phyloP scores from a whole-genome alignment of 2,329 filamentous ascomycete species.

The Hymenoscyphus scutula region DNA sequence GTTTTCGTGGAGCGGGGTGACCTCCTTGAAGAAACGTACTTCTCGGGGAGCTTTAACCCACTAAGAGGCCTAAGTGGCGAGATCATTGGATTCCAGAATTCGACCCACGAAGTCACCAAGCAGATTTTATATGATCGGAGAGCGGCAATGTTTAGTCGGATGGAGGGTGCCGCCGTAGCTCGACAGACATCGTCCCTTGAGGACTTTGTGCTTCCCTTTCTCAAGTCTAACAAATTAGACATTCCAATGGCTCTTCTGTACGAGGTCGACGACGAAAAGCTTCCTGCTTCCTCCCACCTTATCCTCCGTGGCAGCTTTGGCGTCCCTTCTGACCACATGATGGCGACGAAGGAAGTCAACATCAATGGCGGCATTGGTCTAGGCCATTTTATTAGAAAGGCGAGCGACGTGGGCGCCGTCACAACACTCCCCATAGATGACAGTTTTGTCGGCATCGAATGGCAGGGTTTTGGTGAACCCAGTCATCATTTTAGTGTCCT shows the following conservation, averaged over 20 bases:
- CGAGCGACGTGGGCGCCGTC: constrained; percentile 17
- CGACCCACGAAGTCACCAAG: constrained; percentile 28
- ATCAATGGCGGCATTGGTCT: constrained; percentile 25
- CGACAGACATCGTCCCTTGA: constrained; percentile 15
- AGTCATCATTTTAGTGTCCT: constrained; percentile 28
- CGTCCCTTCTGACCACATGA: constrained; percentile 24
- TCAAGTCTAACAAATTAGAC: constrained; percentile 28
- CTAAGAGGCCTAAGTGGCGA: constrained; percentile 25
- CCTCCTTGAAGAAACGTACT: constrained; percentile 31
- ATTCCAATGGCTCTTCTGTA: constrained; percentile 33
- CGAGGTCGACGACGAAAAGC: constrained; percentile 27
- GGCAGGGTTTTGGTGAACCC: constrained; percentile 28
- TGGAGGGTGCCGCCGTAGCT: constrained; percentile 20
- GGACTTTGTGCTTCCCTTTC: constrained; percentile 23
- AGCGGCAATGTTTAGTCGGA: constrained; percentile 24
- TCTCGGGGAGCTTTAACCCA: constrained; percentile 32
- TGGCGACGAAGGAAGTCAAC: constrained; percentile 21
- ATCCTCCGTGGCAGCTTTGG: constrained; percentile 26
- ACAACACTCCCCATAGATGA: constrained; percentile 26
- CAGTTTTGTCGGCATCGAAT: constrained; percentile 26
- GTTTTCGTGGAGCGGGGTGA: constrained; percentile 28
- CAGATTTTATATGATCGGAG: constrained; percentile 28
- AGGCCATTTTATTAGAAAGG: constrained; percentile 26
- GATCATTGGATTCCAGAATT: constrained; percentile 30
- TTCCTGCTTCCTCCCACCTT: constrained; percentile 14